phyloP scores from a whole-genome alignment of 2,329 filamentous ascomycete genomes.

The Pseudopithomyces maydicus region DNA sequence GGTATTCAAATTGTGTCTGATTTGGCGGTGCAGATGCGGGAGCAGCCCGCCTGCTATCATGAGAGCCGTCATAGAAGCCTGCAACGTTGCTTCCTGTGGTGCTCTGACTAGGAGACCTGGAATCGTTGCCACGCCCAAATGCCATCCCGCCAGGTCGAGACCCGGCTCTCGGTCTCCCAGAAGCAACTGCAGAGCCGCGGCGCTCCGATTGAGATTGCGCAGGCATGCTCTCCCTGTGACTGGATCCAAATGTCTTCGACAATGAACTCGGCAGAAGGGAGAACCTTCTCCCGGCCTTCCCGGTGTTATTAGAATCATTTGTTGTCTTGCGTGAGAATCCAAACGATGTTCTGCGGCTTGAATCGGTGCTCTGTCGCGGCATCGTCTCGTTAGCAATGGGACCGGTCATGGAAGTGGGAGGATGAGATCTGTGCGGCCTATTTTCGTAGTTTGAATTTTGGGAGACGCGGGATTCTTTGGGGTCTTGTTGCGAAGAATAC shows the following conservation, averaged over 20 bases:
- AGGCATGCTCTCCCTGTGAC: conserved; percentile 42
- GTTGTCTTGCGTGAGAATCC: conserved; percentile 55
- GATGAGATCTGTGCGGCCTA: conserved; percentile 75
- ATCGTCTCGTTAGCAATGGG: conserved; percentile 66
- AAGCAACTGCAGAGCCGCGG: conserved; percentile 34
- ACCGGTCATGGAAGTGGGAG: conserved; percentile 88
- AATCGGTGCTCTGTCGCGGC: conserved; percentile 55
- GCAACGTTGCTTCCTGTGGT: conserved; percentile 51
- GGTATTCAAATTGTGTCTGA: conserved; percentile 43
- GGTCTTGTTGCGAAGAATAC: conserved; percentile 30
- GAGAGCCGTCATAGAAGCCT: conserved; percentile 48
- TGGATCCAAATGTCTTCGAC: conserved; percentile 50
- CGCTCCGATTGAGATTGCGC: conserved; percentile 41
- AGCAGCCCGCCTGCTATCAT: conserved; percentile 34
- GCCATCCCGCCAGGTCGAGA: conserved; percentile 46
- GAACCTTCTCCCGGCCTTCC: conserved; percentile 54
- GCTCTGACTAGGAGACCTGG: conserved; percentile 51
- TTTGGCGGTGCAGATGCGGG: conserved; percentile 42
- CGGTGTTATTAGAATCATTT: conserved; percentile 40
- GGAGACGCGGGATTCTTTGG: conserved; percentile 34
- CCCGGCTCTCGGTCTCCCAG: conserved; percentile 31
- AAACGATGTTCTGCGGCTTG: conserved; percentile 55
- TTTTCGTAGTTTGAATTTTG: conserved; percentile 56
- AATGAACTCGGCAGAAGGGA: conserved; percentile 57
- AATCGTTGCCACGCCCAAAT: conserved; percentile 49